Conservation (phyloP, 2,329 filamentous ascomycete genomes). For the Diaporthe helianthi region DNA sequence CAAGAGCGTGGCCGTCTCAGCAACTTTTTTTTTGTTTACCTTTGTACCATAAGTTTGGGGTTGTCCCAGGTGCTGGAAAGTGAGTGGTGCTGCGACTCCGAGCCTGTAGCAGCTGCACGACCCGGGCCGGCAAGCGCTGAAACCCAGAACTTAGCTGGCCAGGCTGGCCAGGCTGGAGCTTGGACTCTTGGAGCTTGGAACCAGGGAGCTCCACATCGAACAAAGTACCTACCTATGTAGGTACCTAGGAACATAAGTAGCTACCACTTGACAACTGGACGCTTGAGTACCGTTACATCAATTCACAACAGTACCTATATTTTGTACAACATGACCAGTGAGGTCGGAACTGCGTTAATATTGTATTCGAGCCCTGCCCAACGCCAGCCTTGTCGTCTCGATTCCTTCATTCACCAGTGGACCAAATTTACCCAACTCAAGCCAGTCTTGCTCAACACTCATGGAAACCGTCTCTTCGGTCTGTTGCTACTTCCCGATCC, state of each 20-base stretch:
- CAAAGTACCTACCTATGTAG: background rate
- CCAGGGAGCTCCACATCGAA: background rate
- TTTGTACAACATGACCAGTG: too few relatives aligned
- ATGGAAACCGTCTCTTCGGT: background rate
- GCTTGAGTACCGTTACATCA: too few relatives aligned
- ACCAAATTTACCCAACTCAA: background rate
- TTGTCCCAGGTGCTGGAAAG: slow-evolving; percentile 20
- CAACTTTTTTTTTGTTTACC: slow-evolving; percentile 34
- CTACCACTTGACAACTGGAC: too few relatives aligned
- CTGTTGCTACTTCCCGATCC: slow-evolving; percentile 39
- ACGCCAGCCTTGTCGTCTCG: background rate
- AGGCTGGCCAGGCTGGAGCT: background rate
- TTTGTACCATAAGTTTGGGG: slow-evolving; percentile 30
- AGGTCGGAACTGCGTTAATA: too few relatives aligned
- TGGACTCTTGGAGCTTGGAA: too few relatives aligned
- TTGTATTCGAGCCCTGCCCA: background rate
- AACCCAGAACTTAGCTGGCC: background rate
- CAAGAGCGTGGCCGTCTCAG: slow-evolving; percentile 25
- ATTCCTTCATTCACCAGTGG: background rate
- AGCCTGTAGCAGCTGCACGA: too few relatives aligned
- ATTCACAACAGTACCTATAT: too few relatives aligned
- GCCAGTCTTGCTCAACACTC: background rate
- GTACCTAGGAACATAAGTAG: too few relatives aligned
- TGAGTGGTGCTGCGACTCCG: background rate
- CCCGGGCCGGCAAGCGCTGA: slow-evolving; percentile 9